A percentile compares a stretch with the other conserved stretches of the same genome.
These are phyloP conservation scores for Phylloporus rhodoxanthus DNA, from an alignment of 768 basidiomycete genomes.

Conservation along the genomic window DNA sequence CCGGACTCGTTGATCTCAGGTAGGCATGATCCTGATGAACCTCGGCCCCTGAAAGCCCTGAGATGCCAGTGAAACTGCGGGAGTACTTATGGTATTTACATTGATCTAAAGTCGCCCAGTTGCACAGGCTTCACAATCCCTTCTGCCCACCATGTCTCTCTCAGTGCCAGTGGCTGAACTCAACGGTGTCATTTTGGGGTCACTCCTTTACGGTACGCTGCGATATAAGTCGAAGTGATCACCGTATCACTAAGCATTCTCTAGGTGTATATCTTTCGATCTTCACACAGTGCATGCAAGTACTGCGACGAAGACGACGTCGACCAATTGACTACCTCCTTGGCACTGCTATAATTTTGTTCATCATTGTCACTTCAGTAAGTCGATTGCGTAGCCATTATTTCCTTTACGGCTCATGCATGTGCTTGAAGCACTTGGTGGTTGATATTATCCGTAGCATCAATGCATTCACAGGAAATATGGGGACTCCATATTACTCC, in stretches of 20 bases:
- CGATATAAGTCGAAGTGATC: background rate
- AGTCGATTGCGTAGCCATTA: background rate
- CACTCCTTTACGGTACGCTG: background rate
- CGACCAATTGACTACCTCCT: background rate
- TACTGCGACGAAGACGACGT: background rate
- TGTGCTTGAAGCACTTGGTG: background rate
- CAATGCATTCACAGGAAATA: background rate
- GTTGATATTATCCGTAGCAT: background rate
- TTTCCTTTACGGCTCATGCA: no score
- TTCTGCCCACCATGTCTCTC: background rate
- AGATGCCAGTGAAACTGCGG: background rate
- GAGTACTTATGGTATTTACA: background rate
- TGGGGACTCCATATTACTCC: background rate
- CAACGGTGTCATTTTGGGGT: background rate
- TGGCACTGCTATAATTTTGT: background rate
- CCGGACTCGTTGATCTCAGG: background rate
- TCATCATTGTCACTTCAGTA: background rate
- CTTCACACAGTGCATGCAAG: background rate
- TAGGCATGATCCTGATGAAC: no score
- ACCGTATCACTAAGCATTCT: background rate
- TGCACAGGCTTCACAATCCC: background rate
- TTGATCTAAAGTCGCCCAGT: background rate
- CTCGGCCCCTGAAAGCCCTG: background rate
- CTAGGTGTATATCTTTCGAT: background rate
- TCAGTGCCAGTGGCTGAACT: background rate